Evolutionary conservation across 352 stramenopile species (phyloP), one percentile per base, ranked within the genome.

Genomic region (Globisporangium canariense): DNA sequence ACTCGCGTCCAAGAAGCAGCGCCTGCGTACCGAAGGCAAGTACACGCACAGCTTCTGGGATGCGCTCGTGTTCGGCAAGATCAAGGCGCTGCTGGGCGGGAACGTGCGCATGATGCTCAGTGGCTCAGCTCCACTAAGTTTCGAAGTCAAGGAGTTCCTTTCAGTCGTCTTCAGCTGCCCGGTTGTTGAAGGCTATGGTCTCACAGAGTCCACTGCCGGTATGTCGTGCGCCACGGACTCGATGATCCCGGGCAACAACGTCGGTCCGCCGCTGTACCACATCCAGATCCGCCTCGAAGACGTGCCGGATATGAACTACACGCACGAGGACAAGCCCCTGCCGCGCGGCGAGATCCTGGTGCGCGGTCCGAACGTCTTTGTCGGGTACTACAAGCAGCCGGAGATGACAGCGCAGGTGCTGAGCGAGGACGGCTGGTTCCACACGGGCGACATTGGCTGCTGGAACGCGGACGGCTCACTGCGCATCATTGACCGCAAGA

Each of bases 271-370:
- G 1, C 76, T 94, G 16, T 75, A 80, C 18, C 87, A 79, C 66
- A 73, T 85, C 6, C 86, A 99, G 68, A 86, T 99, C 63, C 91
- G 95, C 4, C 82, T 99, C 14, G 87, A 93, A 30, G 91, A 99
- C 68, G 91, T 99, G 7, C 90, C 91, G 0, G 96, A 99, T 41
- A 99, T 99, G 96, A 94, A 96, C 62, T 99, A 99, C 80, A 81
- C 88, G 4, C 79, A 65, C 53, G 47, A 63, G 6, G 79, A 90
- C 58, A 70, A 68, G 49, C 76, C 78, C 0, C 65, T 75, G 51
- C 78, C 96, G 53, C 90, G 82, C 22, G 95, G 94, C 28, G 77
- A 86, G 40, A 93, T 95, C 65, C 77, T 98, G 18, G 88, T 96
- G 56, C 82, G 80, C 34, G 91, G 93, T 25, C 69, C 73, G 16